These are phyloP conservation scores for Ganoderma lingzhi DNA, from an alignment of 1,284 basidiomycete genomes.

Conservation along the genomic window DNA sequence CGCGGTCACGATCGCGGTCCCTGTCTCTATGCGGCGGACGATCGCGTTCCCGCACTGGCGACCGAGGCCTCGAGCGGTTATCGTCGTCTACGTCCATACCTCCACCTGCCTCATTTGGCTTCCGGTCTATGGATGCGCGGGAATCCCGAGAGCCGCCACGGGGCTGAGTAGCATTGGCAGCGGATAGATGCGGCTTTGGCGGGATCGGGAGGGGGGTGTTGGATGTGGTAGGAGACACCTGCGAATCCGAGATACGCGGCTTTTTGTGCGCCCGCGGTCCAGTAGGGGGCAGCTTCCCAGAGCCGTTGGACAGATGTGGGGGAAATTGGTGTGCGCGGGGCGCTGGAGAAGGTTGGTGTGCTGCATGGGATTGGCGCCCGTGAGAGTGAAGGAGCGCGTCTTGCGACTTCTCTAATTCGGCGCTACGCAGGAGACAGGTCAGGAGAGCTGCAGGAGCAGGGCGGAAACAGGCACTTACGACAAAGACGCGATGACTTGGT, in stretches of 20 bases:
- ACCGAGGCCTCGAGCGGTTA: constrained; percentile 40
- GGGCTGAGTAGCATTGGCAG: constrained; percentile 36
- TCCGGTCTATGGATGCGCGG: constrained; percentile 47
- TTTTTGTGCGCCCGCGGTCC: constrained; percentile 82
- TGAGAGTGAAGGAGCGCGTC: constrained; percentile 58
- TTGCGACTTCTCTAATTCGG: constrained; percentile 78
- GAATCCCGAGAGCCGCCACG: constrained; percentile 45
- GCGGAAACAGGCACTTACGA: constrained; percentile 60
- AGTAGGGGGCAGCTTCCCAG: constrained; percentile 70
- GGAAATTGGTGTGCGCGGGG: constrained; percentile 46
- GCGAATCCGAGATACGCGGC: constrained; percentile 68
- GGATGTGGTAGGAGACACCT: constrained; percentile 48
- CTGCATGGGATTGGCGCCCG: constrained; percentile 47
- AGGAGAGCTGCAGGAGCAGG: constrained; percentile 13
- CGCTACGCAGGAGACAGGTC: constrained; percentile 35
- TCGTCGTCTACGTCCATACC: constrained; percentile 73
- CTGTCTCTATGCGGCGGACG: constrained; percentile 39
- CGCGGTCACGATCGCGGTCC: constrained; percentile 45
- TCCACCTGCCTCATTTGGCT: constrained; percentile 25
- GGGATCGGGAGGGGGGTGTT: constrained; percentile 35
- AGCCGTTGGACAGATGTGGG: constrained; percentile 41
- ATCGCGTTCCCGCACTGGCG: constrained; percentile 42
- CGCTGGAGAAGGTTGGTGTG: constrained; percentile 48
- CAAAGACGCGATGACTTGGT: constrained; percentile 70
- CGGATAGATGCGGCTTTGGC: constrained; percentile 38